Evolutionary conservation across 257 asterid genomes (phyloP).

Genomic region (Coffea eugenioides): DNA sequence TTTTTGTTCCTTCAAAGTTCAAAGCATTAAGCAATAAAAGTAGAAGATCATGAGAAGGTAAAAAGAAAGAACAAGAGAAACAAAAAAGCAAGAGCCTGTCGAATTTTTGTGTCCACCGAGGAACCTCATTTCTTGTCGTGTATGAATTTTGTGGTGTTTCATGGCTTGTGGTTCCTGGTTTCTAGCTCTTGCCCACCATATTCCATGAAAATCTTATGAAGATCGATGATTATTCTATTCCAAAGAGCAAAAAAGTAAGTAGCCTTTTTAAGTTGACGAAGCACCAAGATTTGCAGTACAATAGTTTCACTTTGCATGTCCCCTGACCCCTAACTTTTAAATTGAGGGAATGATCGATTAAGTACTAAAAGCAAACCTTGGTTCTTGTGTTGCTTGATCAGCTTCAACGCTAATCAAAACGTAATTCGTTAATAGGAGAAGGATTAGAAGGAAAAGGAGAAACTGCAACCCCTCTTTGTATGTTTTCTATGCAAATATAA

Average conservation of each 20-base stretch:
- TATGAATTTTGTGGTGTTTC: constrained; percentile 24
- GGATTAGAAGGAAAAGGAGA: neutral
- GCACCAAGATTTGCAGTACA: constrained; percentile 23
- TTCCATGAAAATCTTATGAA: constrained; percentile 23
- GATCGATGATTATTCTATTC: constrained; percentile 16
- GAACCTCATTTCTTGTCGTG: constrained; percentile 53
- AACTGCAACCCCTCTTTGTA: no score
- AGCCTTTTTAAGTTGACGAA: constrained; percentile 38
- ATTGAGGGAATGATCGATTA: constrained; percentile 13
- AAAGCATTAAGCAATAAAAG: constrained; percentile 6
- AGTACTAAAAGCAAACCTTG: constrained; percentile 7
- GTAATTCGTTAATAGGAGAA: neutral
- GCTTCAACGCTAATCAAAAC: neutral
- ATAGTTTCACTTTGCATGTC: constrained; percentile 16
- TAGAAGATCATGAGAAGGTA: neutral
- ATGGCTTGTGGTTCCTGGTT: constrained; percentile 46
- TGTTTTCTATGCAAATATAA: neutral
- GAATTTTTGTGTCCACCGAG: constrained; percentile 47
- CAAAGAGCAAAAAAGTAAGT: constrained; percentile 32
- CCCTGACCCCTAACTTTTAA: constrained; percentile 10
- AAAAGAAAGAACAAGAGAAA: constrained; percentile 35
- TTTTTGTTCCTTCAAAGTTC: constrained; percentile 6
- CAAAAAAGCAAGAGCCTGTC: constrained; percentile 74
- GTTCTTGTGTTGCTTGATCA: constrained; percentile 9
- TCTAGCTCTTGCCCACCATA: constrained; percentile 32